Conservation (phyloP, 2,329 filamentous ascomycete species). For the Colletotrichum sp. region DNA sequence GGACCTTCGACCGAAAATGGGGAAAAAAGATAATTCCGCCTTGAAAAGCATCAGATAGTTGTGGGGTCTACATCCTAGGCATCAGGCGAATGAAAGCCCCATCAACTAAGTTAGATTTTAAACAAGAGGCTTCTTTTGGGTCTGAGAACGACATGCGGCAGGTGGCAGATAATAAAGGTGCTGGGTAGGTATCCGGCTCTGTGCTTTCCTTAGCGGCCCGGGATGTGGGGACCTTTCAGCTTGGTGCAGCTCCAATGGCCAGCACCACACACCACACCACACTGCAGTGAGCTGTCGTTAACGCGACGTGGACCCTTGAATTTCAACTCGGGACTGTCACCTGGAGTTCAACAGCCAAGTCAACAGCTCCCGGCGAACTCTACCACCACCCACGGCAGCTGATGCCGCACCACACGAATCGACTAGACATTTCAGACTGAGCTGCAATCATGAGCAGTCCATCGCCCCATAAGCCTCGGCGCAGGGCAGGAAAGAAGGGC, state of each 20-base stretch:
- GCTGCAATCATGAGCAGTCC: slow-evolving; percentile 54
- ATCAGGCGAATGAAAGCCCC: not conserved
- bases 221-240: slow-evolving; percentile 15
- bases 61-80: not conserved
- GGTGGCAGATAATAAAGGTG: not conserved
- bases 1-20: not conserved
- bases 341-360: not conserved
- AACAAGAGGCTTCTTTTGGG: not conserved
- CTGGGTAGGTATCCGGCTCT: not conserved
- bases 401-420: not conserved
- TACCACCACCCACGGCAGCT: not conserved
- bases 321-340: not conserved
- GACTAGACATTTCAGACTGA: slow-evolving; percentile 13
- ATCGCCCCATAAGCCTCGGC: slow-evolving; percentile 64
- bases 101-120: not conserved
- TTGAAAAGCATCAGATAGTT: not conserved
- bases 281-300: not conserved
- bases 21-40: not conserved
- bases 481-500: slow-evolving; percentile 56
- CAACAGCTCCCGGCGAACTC: not conserved
- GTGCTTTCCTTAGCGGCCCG: slow-evolving; percentile 4
- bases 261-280: not conserved
- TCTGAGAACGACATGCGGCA: not conserved
- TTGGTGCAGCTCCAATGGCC: not conserved
- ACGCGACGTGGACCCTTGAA: slow-evolving; percentile 21